Evolutionary conservation across 1,139 yeast genomes (phyloP).

Genomic region (Lodderomyces pseudojiufengensis): DNA sequence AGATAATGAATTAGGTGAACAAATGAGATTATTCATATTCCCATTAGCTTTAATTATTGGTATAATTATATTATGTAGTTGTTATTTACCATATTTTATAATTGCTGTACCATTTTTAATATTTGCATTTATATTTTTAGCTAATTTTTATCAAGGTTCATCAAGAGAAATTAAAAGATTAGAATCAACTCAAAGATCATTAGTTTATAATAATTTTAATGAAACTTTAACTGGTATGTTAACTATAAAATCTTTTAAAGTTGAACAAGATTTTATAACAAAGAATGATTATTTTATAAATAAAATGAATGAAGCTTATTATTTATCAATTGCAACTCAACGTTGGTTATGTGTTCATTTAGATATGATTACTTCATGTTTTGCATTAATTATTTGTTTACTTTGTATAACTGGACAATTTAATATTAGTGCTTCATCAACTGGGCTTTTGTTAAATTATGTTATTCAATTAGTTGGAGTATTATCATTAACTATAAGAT

Average conservation of each 20-base stretch:
- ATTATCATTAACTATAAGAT: slow-evolving; percentile 38
- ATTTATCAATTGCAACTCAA: slow-evolving; percentile 39
- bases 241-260: slow-evolving; percentile 38
- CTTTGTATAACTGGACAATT: slow-evolving; percentile 41
- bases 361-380: slow-evolving; percentile 35
- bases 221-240: slow-evolving; percentile 65
- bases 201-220: slow-evolving; percentile 71
- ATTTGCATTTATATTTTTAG: slow-evolving; percentile 30
- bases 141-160: slow-evolving; percentile 64
- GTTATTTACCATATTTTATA: slow-evolving; percentile 71
- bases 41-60: slow-evolving; percentile 58
- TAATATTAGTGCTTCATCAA: slow-evolving; percentile 39
- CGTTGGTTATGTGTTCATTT: slow-evolving; percentile 44
- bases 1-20: slow-evolving; percentile 73
- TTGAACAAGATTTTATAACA: slow-evolving; percentile 28
- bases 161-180: slow-evolving; percentile 75
- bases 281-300: slow-evolving; percentile 36
- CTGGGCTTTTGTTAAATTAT: slow-evolving; percentile 42
- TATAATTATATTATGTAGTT: slow-evolving; percentile 62
- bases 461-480: slow-evolving; percentile 44
- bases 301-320: slow-evolving; percentile 44
- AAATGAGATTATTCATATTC: slow-evolving; percentile 43
- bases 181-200: slow-evolving; percentile 74
- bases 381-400: slow-evolving; percentile 39
- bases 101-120: slow-evolving; percentile 43